phyloP scores from a whole-genome alignment of 2,329 filamentous ascomycete genomes.

The Cladosporium cucumerinum region DNA sequence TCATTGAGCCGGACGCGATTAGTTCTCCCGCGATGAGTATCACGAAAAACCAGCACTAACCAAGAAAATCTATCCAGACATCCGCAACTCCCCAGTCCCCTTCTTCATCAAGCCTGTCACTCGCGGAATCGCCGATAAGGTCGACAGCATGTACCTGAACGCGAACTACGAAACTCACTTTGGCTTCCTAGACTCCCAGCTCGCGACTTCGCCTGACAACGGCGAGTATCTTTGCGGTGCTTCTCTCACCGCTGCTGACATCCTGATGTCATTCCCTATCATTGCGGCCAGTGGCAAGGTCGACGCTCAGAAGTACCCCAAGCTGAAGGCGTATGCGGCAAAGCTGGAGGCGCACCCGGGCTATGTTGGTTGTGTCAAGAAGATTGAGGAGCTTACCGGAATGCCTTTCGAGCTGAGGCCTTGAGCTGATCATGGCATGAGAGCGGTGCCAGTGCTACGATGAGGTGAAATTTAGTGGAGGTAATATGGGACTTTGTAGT shows the following conservation, averaged over 20 bases:
- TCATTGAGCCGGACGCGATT: neutral
- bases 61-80: conserved; percentile 21
- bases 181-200: conserved; percentile 49
- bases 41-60: neutral
- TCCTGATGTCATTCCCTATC: conserved; percentile 52
- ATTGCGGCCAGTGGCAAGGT: conserved; percentile 43
- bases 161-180: conserved; percentile 49
- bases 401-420: conserved; percentile 21
- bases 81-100: conserved; percentile 53
- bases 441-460: neutral
- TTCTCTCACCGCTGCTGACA: conserved; percentile 50
- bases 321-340: conserved; percentile 45
- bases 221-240: conserved; percentile 51
- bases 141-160: conserved; percentile 46
- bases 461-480: neutral
- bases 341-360: conserved; percentile 43
- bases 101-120: conserved; percentile 69
- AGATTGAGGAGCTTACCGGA: conserved; percentile 45
- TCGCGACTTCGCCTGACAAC: conserved; percentile 45
- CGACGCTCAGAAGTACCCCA: conserved; percentile 45
- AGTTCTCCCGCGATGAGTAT: neutral
- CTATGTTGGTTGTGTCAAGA: conserved; percentile 49
- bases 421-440: neutral
- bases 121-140: conserved; percentile 49
- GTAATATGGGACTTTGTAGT: neutral